These are phyloP conservation scores for Endoconidiophora laricicola DNA, from an alignment of 2,329 filamentous ascomycete species.

Conservation along the genomic window DNA sequence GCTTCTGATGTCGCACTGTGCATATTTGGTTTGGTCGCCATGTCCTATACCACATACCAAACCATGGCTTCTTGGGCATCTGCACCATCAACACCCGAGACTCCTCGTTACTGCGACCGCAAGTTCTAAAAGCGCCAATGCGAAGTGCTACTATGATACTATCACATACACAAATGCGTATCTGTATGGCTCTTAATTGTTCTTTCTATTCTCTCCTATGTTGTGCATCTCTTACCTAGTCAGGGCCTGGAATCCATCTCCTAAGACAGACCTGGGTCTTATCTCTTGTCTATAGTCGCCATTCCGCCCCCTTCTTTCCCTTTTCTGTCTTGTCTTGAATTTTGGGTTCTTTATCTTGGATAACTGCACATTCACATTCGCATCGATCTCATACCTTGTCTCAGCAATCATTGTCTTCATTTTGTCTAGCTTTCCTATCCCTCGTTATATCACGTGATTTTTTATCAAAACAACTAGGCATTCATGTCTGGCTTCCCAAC, in stretches of 20 bases:
- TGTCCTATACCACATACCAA: slow-evolving; percentile 79
- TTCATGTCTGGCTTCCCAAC: no score
- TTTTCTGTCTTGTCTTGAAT: not conserved
- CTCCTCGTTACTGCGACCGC: slow-evolving; percentile 39
- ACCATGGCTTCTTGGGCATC: slow-evolving; percentile 77
- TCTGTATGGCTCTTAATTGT: not conserved
- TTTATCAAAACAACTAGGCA: no score
- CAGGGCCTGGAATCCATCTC: not conserved
- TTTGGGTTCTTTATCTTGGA: not conserved
- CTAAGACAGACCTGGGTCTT: not conserved
- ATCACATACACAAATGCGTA: not conserved
- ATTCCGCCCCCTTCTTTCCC: not conserved
- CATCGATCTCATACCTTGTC: no score
- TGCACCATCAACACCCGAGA: slow-evolving; percentile 27
- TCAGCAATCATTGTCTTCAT: not conserved
- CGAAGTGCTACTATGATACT: not conserved
- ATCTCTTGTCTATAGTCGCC: no score
- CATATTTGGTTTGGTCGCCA: slow-evolving; percentile 68
- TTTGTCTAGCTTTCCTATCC: not conserved
- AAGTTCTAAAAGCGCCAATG: slow-evolving; percentile 12
- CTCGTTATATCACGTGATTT: no score
- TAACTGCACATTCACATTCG: no score
- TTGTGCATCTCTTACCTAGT: not conserved
- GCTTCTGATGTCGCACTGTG: slow-evolving; percentile 59
- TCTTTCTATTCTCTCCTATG: not conserved